Evolutionary conservation across 805 yeast genomes (phyloP).

Genomic region (Scheffersomyces coipomensis): DNA sequence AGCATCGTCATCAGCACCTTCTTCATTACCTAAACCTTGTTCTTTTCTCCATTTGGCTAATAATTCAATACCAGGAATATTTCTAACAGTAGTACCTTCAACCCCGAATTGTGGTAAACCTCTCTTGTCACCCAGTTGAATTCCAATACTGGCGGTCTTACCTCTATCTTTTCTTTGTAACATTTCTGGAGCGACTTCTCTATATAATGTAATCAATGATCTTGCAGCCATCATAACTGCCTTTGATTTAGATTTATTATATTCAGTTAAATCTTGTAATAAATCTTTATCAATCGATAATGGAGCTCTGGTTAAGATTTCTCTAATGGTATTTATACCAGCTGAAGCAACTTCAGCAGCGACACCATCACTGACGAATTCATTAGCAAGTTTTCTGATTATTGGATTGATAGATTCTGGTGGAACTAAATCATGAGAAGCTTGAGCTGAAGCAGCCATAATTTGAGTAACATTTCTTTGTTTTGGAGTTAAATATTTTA

Average conservation of each 20-base stretch:
- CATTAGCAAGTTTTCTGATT: conserved; percentile 92
- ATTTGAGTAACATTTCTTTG: conserved; percentile 93
- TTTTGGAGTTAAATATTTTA: conserved; percentile 90
- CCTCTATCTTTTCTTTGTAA: conserved; percentile 88
- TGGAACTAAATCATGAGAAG: conserved; percentile 94
- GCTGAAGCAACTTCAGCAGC: conserved; percentile 98
- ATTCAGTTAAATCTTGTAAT: conserved; percentile 85
- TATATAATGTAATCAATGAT: conserved; percentile 76
- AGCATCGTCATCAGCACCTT: conserved; percentile 29
- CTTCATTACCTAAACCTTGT: conserved; percentile 55
- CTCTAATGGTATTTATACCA: conserved; percentile 93
- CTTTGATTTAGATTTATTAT: conserved; percentile 90
- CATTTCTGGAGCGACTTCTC: conserved; percentile 98
- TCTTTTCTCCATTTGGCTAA: conserved; percentile 81
- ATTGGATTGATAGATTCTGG: conserved; percentile 84
- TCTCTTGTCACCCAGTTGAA: conserved; percentile 60
- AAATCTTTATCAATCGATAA: conserved; percentile 86
- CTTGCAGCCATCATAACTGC: conserved; percentile 95
- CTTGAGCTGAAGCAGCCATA: conserved; percentile 96
- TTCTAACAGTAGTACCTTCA: conserved; percentile 55
- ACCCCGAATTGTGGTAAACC: conserved; percentile 67
- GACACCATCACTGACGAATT: conserved; percentile 97
- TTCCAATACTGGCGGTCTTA: conserved; percentile 80
- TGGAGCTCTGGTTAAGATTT: conserved; percentile 90
- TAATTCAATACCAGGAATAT: conserved; percentile 89